A percentile compares a stretch with the other conserved stretches of the same genome.
These are phyloP conservation scores for Sporothrix inflata DNA, from an alignment of 2,329 filamentous ascomycete species.

Conservation along the genomic window DNA sequence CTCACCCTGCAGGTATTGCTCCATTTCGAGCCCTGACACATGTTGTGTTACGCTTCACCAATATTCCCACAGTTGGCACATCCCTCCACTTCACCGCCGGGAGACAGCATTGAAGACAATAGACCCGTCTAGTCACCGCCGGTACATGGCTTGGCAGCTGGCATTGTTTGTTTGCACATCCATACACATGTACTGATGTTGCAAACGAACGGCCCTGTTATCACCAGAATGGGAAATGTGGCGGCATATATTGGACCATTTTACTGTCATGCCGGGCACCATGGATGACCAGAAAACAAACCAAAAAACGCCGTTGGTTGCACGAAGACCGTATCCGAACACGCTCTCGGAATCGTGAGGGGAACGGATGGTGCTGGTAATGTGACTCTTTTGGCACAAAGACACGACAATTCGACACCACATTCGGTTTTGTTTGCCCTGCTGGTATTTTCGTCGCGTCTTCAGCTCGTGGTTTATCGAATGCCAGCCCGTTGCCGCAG, in stretches of 20 bases:
- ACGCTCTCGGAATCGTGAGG: not conserved
- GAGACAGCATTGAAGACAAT: not conserved
- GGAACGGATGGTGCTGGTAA: not conserved
- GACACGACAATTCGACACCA: not conserved
- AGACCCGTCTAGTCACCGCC: not conserved
- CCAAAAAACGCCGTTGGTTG: not conserved
- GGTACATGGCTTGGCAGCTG: conserved; percentile 4
- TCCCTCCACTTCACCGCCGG: not conserved
- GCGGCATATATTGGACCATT: not conserved
- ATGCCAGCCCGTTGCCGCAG: not conserved
- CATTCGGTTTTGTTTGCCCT: not conserved
- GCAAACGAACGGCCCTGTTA: not conserved
- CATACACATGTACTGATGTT: conserved; percentile 1
- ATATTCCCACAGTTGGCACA: not conserved
- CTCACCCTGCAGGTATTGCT: not conserved
- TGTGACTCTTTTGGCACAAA: not conserved
- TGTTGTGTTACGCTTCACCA: conserved; percentile 20
- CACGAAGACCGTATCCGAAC: not conserved
- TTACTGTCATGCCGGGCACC: not conserved
- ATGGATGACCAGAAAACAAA: not conserved
- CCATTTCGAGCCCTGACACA: not conserved
- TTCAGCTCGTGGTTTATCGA: not conserved
- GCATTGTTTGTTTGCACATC: not conserved
- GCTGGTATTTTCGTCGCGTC: not conserved
- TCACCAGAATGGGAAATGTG: not conserved